Percentiles rank a stretch among this genome's conserved stretches.
Evolutionary conservation across 2,329 filamentous ascomycete species (phyloP).

Genomic region (Chlorencoelia australis): DNA sequence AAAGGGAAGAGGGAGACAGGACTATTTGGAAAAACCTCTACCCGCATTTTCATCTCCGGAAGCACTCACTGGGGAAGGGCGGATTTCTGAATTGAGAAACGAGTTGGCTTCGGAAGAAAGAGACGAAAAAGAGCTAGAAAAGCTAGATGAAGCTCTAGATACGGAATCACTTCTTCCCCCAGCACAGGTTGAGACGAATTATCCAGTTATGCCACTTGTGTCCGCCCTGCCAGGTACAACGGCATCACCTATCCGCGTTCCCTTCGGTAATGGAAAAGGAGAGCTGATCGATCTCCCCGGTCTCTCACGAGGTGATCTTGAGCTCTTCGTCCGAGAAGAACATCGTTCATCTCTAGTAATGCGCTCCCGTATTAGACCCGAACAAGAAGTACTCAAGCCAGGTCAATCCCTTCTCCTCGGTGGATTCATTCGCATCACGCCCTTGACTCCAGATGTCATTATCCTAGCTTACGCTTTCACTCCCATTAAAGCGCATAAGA

Average conservation of each 20-base stretch:
- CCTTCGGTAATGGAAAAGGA: constrained; percentile 75
- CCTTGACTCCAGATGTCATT: constrained; percentile 50
- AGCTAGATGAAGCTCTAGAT: constrained; percentile 13
- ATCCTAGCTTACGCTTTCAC: constrained; percentile 84
- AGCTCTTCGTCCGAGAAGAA: constrained; percentile 57
- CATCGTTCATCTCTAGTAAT: constrained; percentile 64
- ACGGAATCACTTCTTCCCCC: constrained; percentile 59
- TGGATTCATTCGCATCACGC: constrained; percentile 80
- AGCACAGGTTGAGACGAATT: constrained; percentile 59
- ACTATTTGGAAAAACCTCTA: constrained; percentile 3
- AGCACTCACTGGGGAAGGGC: no score
- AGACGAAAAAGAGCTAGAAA: constrained; percentile 13
- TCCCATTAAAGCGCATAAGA: constrained; percentile 65
- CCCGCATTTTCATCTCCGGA: no score
- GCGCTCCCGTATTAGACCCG: constrained; percentile 62
- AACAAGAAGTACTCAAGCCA: constrained; percentile 62
- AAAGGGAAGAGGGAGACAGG: constrained; percentile 43
- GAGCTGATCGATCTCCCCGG: constrained; percentile 92
- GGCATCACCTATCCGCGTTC: constrained; percentile 85
- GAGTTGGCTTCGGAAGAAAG: constrained; percentile 7
- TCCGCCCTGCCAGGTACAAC: constrained; percentile 87
- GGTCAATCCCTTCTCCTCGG: constrained; percentile 76
- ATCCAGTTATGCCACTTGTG: constrained; percentile 75
- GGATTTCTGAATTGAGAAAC: no score
- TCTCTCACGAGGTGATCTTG: constrained; percentile 63